A percentile compares a stretch with the other conserved stretches of the same genome.
Evolutionary conservation across 805 yeast species (phyloP).

Genomic region (Candida coquimbonensis): DNA sequence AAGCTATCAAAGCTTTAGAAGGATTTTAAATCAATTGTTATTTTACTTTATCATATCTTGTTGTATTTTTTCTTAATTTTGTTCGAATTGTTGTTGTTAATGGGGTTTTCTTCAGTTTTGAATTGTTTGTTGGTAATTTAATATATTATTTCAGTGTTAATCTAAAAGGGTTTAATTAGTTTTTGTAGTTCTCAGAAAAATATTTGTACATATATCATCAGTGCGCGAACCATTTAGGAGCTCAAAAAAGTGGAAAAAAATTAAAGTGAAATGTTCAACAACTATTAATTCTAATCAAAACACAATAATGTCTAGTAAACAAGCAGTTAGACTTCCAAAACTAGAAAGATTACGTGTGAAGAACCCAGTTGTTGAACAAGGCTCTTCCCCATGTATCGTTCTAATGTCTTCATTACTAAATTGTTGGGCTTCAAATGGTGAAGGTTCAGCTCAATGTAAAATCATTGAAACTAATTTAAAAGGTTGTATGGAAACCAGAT

Average conservation of each 20-base stretch:
- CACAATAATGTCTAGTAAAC: constrained; percentile 27
- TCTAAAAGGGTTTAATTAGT: too few relatives aligned
- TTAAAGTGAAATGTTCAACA: background rate
- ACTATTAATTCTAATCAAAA: background rate
- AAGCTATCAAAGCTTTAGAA: constrained; percentile 79
- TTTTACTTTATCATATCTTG: background rate
- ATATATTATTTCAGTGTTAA: too few relatives aligned
- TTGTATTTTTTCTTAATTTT: background rate
- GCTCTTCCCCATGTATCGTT: constrained; percentile 69
- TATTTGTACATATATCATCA: too few relatives aligned
- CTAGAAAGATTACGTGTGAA: constrained; percentile 68
- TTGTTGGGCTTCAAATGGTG: constrained; percentile 97
- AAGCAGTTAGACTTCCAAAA: constrained; percentile 55
- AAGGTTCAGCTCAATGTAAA: constrained; percentile 63
- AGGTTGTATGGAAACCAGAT: constrained; percentile 52
- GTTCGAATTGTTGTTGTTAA: too few relatives aligned
- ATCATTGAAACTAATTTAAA: constrained; percentile 64
- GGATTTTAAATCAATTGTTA: constrained; percentile 42
- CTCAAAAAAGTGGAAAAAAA: background rate
- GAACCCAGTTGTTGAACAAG: constrained; percentile 48
- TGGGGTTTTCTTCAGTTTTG: too few relatives aligned
- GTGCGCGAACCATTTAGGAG: too few relatives aligned
- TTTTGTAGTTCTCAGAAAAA: too few relatives aligned
- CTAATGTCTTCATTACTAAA: constrained; percentile 78
- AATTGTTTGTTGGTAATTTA: too few relatives aligned